Conservation (phyloP, 805 yeast species). For the Wickerhamomyces ciferrii region DNA sequence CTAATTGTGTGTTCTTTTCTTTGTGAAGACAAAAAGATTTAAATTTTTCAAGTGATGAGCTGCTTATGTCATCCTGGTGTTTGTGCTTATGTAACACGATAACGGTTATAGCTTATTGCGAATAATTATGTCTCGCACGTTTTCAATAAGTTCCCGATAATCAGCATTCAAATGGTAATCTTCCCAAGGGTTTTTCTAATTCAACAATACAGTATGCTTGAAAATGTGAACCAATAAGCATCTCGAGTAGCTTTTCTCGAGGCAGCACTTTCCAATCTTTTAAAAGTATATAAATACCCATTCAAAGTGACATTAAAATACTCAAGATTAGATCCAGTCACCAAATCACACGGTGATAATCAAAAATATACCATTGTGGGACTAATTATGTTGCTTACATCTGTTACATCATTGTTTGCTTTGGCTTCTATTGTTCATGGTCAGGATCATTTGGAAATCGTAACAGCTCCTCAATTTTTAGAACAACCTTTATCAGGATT, state of each 20-base stretch:
- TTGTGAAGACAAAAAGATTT: no score
- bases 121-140: neutral
- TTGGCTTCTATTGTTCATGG: neutral
- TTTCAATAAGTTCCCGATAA: no score
- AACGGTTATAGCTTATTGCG: no score
- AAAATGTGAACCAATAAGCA: no score
- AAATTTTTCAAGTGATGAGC: neutral
- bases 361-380: neutral
- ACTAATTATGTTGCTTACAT: neutral
- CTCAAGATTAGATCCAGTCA: neutral
- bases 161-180: no score
- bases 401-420: neutral
- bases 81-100: neutral
- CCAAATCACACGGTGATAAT: no score
- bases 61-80: neutral
- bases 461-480: constrained; percentile 12
- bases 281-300: neutral
- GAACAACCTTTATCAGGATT: constrained; percentile 15
- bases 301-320: neutral
- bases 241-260: no score
- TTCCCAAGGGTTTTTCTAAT: no score
- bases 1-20: no score
- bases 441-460: constrained; percentile 10
- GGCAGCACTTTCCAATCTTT: no score
- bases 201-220: no score